Conservation (phyloP, 169 alveolate species). For the Blepharisma undulans region DNA sequence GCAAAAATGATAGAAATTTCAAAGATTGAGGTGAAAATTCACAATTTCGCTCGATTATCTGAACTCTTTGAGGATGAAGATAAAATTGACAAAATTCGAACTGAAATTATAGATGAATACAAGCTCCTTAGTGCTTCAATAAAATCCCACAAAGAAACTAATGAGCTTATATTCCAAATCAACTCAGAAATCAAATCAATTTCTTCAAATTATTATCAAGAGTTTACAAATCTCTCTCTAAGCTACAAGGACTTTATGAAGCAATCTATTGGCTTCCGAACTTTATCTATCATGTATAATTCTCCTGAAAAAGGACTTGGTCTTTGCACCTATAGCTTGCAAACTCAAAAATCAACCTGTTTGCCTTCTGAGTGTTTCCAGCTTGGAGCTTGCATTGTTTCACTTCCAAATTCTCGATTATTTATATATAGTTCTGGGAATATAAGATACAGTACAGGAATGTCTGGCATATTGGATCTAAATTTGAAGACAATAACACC, state of each 20-base stretch:
- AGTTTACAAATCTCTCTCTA: neutral
- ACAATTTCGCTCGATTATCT: neutral
- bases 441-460: neutral
- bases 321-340: neutral
- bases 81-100: neutral
- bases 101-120: neutral
- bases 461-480: neutral
- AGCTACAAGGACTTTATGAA: neutral
- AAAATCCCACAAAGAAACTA: neutral
- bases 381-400: neutral
- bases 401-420: neutral
- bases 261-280: neutral
- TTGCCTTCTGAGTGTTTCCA: neutral
- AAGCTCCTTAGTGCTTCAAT: neutral
- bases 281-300: neutral
- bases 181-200: neutral
- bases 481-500: no score
- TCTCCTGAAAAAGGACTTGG: neutral
- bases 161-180: neutral
- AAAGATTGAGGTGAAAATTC: neutral
- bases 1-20: neutral
- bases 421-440: neutral
- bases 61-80: neutral
- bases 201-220: neutral
- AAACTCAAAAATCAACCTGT: neutral